phyloP scores from a whole-genome alignment of 495 filamentous ascomycete genomes.

The Aspergillus nidulans region DNA sequence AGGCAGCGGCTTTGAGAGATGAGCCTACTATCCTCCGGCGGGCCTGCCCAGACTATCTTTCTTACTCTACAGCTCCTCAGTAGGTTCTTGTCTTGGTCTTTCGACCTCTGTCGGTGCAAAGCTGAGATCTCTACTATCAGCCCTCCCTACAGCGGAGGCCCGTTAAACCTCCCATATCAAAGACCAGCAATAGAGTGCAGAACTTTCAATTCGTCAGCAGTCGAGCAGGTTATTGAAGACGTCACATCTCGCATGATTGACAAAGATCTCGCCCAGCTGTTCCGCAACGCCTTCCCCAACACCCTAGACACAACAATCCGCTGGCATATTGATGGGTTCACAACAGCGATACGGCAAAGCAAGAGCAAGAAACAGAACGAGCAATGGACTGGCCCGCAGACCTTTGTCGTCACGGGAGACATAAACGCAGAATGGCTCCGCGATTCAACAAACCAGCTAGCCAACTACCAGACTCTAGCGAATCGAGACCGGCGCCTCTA shows the following conservation, averaged over 20 bases:
- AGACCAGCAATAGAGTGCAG: conserved; percentile 75
- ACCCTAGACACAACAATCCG: conserved; percentile 89
- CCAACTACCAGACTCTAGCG: conserved; percentile 81
- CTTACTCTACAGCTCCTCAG: conserved; percentile 44
- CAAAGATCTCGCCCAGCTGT: conserved; percentile 84
- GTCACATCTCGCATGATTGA: conserved; percentile 75
- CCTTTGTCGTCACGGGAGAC: conserved; percentile 97
- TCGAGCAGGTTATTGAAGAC: conserved; percentile 83
- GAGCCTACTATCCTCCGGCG: conserved; percentile 31
- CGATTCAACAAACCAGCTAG: conserved; percentile 93
- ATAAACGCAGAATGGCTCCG: conserved; percentile 98
- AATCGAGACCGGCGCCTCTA: conserved; percentile 70
- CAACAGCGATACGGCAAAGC: conserved; percentile 27
- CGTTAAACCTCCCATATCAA: conserved; percentile 82
- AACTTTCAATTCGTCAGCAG: conserved; percentile 78
- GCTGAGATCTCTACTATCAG: conserved; percentile 31
- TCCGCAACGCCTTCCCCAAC: conserved; percentile 96
- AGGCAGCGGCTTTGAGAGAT: conserved; percentile 23
- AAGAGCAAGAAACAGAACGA: conserved; percentile 47
- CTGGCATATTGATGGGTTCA: conserved; percentile 59
- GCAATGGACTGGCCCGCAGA: conserved; percentile 78
- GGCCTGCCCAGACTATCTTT: conserved; percentile 49
- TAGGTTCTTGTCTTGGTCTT: conserved; percentile 20
- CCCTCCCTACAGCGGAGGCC: conserved; percentile 73
- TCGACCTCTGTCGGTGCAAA: background rate